phyloP scores from a whole-genome alignment of 371 early-diverging fungal genomes.

The Conidiobolus incongruus region DNA sequence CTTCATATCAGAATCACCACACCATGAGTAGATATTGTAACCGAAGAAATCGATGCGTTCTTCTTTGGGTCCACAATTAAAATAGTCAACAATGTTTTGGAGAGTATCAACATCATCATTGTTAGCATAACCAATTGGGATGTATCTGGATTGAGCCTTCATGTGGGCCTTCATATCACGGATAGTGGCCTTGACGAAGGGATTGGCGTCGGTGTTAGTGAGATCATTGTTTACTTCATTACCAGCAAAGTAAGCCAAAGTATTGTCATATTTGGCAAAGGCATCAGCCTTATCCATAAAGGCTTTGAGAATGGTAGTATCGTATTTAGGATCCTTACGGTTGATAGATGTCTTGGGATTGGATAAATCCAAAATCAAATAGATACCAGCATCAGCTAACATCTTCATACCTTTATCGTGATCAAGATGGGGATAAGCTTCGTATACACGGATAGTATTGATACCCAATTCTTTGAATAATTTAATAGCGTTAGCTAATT shows the following conservation, averaged over 20 bases:
- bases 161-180: conserved; percentile 47
- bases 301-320: conserved; percentile 21
- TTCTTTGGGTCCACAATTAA: conserved; percentile 41
- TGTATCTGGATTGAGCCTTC: conserved; percentile 14
- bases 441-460: conserved; percentile 58
- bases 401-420: conserved; percentile 55
- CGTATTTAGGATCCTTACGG: conserved; percentile 39
- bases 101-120: conserved; percentile 51
- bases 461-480: conserved; percentile 39
- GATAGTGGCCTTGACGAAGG: conserved; percentile 44
- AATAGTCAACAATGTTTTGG: conserved; percentile 37
- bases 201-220: conserved; percentile 35
- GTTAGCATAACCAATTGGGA: conserved; percentile 63
- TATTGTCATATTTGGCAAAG: conserved; percentile 34
- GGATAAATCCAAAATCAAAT: conserved; percentile 41
- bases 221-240: conserved; percentile 58
- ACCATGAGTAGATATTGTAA: conserved; percentile 42
- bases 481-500: conserved; percentile 39
- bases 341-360: conserved; percentile 36
- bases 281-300: conserved; percentile 34
- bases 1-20: conserved; percentile 17
- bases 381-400: conserved; percentile 40
- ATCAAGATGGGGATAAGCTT: conserved; percentile 27
- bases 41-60: conserved; percentile 51
- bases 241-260: conserved; percentile 52